These are phyloP conservation scores for Verticillium isaacii DNA, from an alignment of 2,329 filamentous ascomycete genomes.

Conservation along the genomic window DNA sequence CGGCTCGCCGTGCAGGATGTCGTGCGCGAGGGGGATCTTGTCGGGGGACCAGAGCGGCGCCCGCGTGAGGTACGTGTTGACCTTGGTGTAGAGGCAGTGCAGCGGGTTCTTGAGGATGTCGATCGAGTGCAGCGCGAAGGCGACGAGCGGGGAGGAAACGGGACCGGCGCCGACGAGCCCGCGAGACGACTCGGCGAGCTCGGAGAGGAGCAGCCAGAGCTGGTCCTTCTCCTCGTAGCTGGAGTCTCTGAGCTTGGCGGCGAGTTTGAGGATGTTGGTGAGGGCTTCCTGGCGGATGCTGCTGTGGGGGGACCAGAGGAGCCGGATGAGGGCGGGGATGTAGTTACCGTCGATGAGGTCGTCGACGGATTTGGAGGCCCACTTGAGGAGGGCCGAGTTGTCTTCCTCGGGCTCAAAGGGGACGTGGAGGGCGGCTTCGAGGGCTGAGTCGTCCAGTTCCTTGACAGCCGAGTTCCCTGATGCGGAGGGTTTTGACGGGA, in stretches of 20 bases:
- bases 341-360: slow-evolving; percentile 76
- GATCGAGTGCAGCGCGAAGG: slow-evolving; percentile 69
- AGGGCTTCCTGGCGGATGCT: slow-evolving; percentile 77
- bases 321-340: slow-evolving; percentile 63
- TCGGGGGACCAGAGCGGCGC: slow-evolving; percentile 72
- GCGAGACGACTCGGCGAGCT: slow-evolving; percentile 71
- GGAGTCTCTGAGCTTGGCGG: slow-evolving; percentile 59
- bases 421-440: slow-evolving; percentile 48
- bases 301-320: slow-evolving; percentile 69
- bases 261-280: slow-evolving; percentile 62
- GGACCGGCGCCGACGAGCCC: slow-evolving; percentile 47
- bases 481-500: not conserved
- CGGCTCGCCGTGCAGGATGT: slow-evolving; percentile 60
- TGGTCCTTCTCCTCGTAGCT: slow-evolving; percentile 72
- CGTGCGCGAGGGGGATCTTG: slow-evolving; percentile 65
- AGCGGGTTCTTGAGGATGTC: slow-evolving; percentile 69
- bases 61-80: slow-evolving; percentile 78
- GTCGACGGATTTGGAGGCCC: slow-evolving; percentile 72
- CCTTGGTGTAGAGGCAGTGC: slow-evolving; percentile 78
- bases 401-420: slow-evolving; percentile 43
- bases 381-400: slow-evolving; percentile 51
- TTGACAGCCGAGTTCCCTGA: not conserved
- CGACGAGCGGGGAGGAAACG: slow-evolving; percentile 68
- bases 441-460: slow-evolving; percentile 31
- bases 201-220: slow-evolving; percentile 73